Base-by-base conservation (phyloP, 1,284 basidiomycete species). In the Cystobasidiaceae sp. region DNA sequence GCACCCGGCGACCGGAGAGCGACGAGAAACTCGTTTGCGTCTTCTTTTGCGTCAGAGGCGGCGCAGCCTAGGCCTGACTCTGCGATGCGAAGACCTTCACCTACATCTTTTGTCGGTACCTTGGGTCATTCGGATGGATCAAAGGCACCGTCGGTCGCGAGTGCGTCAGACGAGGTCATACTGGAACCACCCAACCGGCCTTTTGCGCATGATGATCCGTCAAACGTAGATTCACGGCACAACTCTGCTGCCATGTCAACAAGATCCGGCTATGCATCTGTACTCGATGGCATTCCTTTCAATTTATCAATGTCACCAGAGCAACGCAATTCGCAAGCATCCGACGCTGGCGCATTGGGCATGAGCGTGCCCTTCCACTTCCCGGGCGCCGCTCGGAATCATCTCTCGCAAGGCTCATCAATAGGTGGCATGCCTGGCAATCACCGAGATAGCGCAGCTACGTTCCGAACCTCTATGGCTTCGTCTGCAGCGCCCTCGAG, bases 281-380 rank as follows among this genome's bases (percentile, higher is more conserved):
- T 66, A 11, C 67, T 68, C 25, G 63, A 68, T 32, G 63, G 55
- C 33, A 68, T 68, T 15, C 67, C 67, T 21, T 68, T 68, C 67
- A 65, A 68, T 19, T 49, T 68, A 3, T 64, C 61, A 8, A 17
- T 64, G 17, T 55, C 51, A 6, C 51, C 51, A 32, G 61, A 64
- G 23, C 43, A 37, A 19, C 39, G 61, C n/a, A n/a, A 55, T 23
- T 64, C 61, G n/a, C 51, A 56, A 55, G 61, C 61, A 30, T 64
- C 61, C 4, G 37, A 44, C 23, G 33, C 51, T 7, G 51, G n/a
- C n/a, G n/a, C n/a, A n/a, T n/a, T n/a, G n/a, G n/a, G n/a, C 33
- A 23, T 32, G 43, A 46, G 56, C 30, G 32, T 59, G 19, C 56
- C 56, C 23, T 48, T 59, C 27, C 27, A 30, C 3, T 46, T 49